phyloP scores from a whole-genome alignment of 768 basidiomycete species.

The Boletus reticulatus region DNA sequence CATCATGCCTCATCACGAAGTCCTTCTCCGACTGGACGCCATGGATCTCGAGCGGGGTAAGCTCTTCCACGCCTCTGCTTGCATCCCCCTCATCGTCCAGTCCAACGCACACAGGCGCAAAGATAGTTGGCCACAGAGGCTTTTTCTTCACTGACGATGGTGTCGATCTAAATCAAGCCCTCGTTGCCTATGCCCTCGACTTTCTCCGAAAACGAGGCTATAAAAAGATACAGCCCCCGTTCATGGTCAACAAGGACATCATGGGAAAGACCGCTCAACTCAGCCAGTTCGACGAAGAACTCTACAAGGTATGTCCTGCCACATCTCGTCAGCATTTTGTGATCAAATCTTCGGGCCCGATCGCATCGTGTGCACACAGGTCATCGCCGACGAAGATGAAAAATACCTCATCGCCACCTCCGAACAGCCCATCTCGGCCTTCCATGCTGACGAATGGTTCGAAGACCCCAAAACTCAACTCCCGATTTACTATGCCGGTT shows the following conservation, averaged over 20 bases:
- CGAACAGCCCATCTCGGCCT: slow-evolving; percentile 97
- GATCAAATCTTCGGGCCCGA: neutral
- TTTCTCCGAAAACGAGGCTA: slow-evolving; percentile 81
- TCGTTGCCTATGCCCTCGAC: slow-evolving; percentile 92
- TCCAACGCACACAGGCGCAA: slow-evolving; percentile 58
- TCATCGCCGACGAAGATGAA: slow-evolving; percentile 88
- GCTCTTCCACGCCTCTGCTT: neutral
- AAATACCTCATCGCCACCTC: slow-evolving; percentile 99
- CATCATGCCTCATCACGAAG: slow-evolving; percentile 97
- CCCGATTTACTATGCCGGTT: slow-evolving; percentile 87
- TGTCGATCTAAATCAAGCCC: slow-evolving; percentile 94
- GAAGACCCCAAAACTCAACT: slow-evolving; percentile 89
- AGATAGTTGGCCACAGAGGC: slow-evolving; percentile 92
- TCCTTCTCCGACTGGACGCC: slow-evolving; percentile 87
- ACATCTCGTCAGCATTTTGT: neutral
- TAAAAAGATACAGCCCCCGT: slow-evolving; percentile 95
- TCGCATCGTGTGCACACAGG: slow-evolving; percentile 37
- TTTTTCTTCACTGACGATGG: slow-evolving; percentile 97
- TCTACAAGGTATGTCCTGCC: slow-evolving; percentile 76
- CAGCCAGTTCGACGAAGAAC: slow-evolving; percentile 96
- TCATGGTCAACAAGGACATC: slow-evolving; percentile 97
- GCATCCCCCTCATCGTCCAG: slow-evolving; percentile 4
- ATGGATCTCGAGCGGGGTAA: slow-evolving; percentile 95
- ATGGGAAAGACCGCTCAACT: slow-evolving; percentile 99
- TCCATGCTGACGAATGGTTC: slow-evolving; percentile 97